These are phyloP conservation scores for Spathaspora girioi DNA, from an alignment of 805 yeast species.

Conservation along the genomic window DNA sequence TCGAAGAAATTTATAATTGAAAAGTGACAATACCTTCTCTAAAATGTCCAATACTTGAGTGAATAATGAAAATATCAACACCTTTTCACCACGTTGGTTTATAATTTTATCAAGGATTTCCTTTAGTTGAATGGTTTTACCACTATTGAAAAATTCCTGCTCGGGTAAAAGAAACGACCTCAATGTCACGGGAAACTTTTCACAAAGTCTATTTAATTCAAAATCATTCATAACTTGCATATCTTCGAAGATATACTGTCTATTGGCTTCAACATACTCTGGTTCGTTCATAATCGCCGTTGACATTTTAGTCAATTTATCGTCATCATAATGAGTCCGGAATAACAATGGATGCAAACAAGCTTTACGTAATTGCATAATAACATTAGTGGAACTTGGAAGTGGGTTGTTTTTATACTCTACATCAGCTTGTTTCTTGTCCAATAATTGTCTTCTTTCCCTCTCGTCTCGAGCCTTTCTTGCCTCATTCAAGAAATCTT, in stretches of 20 bases:
- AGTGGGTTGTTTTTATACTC: conserved; percentile 22
- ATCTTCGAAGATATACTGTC: conserved; percentile 78
- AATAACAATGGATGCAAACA: conserved; percentile 89
- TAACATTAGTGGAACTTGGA: conserved; percentile 57
- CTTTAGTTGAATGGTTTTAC: conserved; percentile 62
- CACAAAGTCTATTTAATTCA: conserved; percentile 76
- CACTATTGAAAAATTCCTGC: conserved; percentile 61
- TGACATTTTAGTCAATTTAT: conserved; percentile 61
- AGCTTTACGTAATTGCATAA: conserved; percentile 90
- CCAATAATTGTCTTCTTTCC: conserved; percentile 36
- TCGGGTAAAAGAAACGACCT: conserved; percentile 50
- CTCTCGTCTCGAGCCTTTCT: conserved; percentile 39
- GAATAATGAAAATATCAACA: conserved; percentile 84
- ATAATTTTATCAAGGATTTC: conserved; percentile 58
- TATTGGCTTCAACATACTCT: conserved; percentile 74
- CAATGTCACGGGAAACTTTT: conserved; percentile 65
- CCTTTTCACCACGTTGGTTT: conserved; percentile 56
- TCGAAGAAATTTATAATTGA: conserved; percentile 70
- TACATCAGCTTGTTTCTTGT: conserved; percentile 32
- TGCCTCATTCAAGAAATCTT: conserved; percentile 49
- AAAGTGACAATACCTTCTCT: conserved; percentile 65
- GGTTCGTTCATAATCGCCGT: conserved; percentile 77
- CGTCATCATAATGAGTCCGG: conserved; percentile 59
- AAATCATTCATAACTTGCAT: conserved; percentile 93
- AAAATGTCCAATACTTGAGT: conserved; percentile 89